Evolutionary conservation across 345 rosid genomes (phyloP).

Genomic region (Clarkia xantiana): DNA sequence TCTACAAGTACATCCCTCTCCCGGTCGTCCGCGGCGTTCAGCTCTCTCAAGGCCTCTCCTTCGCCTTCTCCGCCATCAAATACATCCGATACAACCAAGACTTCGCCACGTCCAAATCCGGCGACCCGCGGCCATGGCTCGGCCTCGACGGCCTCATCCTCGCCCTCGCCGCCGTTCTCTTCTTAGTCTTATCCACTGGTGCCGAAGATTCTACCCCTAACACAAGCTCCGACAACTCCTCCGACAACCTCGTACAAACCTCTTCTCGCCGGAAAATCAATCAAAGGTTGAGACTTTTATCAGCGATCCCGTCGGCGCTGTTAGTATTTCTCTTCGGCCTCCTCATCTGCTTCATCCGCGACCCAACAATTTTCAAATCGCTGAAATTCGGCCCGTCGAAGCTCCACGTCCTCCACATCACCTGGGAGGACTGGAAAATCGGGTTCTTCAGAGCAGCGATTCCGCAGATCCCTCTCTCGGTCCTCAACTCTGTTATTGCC

Average conservation of each 20-base stretch:
- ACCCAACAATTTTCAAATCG: conserved; percentile 35
- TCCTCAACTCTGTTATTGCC: conserved; percentile 71
- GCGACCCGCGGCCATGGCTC: conserved; percentile 52
- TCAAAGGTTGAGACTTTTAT: conserved; percentile 33
- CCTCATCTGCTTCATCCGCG: conserved; percentile 46
- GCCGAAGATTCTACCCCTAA: conserved; percentile 23
- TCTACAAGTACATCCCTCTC: conserved; percentile 59
- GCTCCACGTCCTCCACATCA: conserved; percentile 34
- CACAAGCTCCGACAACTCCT: conserved; percentile 1
- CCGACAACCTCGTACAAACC: not conserved
- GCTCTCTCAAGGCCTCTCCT: conserved; percentile 85
- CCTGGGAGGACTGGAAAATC: conserved; percentile 79
- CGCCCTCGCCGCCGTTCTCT: conserved; percentile 42
- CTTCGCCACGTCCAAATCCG: conserved; percentile 39
- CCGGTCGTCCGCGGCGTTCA: conserved; percentile 92
- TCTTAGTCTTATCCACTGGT: conserved; percentile 52
- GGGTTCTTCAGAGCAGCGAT: conserved; percentile 74
- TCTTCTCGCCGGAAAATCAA: conserved; percentile 6
- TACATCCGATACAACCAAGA: conserved; percentile 63
- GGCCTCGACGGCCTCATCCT: conserved; percentile 65
- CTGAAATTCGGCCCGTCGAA: conserved; percentile 58
- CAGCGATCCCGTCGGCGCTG: conserved; percentile 59
- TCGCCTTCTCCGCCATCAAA: conserved; percentile 79
- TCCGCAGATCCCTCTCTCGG: conserved; percentile 76
- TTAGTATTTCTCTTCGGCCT: conserved; percentile 53